A percentile compares a stretch with the other conserved stretches of the same genome.
These are phyloP conservation scores for Ajuga reptans DNA, from an alignment of 305 asterid species.

Conservation along the genomic window DNA sequence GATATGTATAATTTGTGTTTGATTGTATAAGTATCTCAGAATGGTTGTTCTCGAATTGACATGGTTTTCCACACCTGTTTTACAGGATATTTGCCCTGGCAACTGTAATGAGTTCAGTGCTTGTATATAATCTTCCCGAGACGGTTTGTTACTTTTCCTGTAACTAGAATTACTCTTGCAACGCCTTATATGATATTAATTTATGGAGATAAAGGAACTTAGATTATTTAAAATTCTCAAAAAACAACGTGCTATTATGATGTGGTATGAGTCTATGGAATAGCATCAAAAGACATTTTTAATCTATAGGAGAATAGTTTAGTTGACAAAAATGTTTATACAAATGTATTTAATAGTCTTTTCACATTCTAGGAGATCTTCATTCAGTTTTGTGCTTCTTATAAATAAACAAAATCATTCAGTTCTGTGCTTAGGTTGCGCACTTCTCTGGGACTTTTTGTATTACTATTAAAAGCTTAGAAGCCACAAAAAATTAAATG, in stretches of 20 bases:
- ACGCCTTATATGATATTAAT: background rate
- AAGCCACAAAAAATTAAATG: background rate
- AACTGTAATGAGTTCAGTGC: conserved; percentile 95
- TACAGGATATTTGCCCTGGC: conserved; percentile 93
- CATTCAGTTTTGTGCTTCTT: background rate
- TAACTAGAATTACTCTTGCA: conserved; percentile 12
- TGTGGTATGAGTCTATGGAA: background rate
- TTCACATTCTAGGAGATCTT: background rate
- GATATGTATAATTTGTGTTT: background rate
- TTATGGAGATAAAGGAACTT: conserved; percentile 1
- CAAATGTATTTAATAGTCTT: background rate
- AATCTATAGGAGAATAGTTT: background rate
- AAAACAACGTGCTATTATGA: background rate
- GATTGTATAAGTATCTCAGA: background rate
- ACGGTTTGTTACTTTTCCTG: conserved; percentile 57
- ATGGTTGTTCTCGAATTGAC: conserved; percentile 6
- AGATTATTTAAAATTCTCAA: background rate
- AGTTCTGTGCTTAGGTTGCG: background rate
- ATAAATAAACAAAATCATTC: no score
- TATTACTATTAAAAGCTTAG: background rate
- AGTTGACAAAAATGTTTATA: background rate
- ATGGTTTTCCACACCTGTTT: conserved; percentile 17
- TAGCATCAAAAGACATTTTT: background rate
- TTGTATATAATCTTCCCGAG: conserved; percentile 90
- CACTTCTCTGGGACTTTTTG: background rate